phyloP scores from a whole-genome alignment of 805 yeast genomes.

The Hanseniaspora thailandica region DNA sequence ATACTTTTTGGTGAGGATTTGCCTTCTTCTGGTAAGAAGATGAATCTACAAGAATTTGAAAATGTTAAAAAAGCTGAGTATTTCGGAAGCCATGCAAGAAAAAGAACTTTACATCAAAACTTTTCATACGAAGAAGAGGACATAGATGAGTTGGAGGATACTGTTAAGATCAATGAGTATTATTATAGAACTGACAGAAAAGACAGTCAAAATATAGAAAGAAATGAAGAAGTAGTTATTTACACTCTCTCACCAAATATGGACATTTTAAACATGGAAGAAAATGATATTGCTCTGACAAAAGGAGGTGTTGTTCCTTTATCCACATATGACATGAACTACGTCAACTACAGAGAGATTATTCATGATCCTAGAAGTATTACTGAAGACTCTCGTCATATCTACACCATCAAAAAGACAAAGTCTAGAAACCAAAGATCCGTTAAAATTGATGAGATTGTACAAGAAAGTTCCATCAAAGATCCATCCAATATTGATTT shows the following conservation, averaged over 20 bases:
- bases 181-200: constrained; percentile 8
- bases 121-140: constrained; percentile 6
- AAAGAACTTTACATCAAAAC: background rate
- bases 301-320: constrained; percentile 14
- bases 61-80: constrained; percentile 5
- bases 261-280: constrained; percentile 10
- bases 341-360: constrained; percentile 10
- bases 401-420: background rate
- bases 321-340: constrained; percentile 10
- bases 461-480: constrained; percentile 6
- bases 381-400: background rate
- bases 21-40: constrained; percentile 6
- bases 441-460: constrained; percentile 14
- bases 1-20: constrained; percentile 10
- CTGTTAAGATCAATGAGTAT: background rate
- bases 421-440: constrained; percentile 13
- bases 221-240: background rate
- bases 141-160: background rate
- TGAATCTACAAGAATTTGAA: constrained; percentile 8
- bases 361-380: constrained; percentile 11
- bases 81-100: constrained; percentile 11
- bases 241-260: constrained; percentile 1
- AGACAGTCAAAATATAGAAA: background rate
- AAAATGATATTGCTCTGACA: constrained; percentile 10
- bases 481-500: constrained; percentile 12